Percentiles rank a stretch among this genome's conserved stretches.
phyloP scores from a whole-genome alignment of 305 asterid genomes.

The Striga hermonthica region DNA sequence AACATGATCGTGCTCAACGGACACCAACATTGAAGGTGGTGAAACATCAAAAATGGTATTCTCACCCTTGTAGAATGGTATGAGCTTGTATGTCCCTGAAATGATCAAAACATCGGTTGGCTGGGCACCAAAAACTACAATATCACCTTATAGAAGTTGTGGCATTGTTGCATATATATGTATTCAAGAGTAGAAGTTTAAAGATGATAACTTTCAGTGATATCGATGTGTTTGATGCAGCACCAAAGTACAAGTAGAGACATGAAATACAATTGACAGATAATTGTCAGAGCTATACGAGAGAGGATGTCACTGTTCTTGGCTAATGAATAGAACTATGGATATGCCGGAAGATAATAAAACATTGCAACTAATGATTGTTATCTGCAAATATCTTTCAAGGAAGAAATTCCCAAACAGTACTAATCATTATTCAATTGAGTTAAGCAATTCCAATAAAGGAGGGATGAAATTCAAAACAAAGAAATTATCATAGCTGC shows the following conservation, averaged over 20 bases:
- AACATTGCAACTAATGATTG: slow-evolving; percentile 13
- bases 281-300: neutral
- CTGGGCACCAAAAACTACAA: slow-evolving; percentile 25
- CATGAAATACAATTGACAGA: neutral
- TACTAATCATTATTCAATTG: slow-evolving; percentile 19
- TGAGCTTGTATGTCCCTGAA: slow-evolving; percentile 81
- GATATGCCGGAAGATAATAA: slow-evolving; percentile 2
- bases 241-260: slow-evolving; percentile 23
- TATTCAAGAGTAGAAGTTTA: slow-evolving; percentile 22
- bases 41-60: slow-evolving; percentile 94
- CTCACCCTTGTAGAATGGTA: slow-evolving; percentile 97
- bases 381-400: slow-evolving; percentile 15
- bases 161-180: slow-evolving; percentile 24
- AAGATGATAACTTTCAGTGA: slow-evolving; percentile 14
- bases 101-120: slow-evolving; percentile 31
- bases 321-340: neutral
- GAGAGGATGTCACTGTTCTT: slow-evolving; percentile 8
- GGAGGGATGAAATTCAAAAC: slow-evolving; percentile 12
- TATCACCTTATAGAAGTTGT: slow-evolving; percentile 8
- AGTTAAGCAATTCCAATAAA: slow-evolving; percentile 21
- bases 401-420: slow-evolving; percentile 3
- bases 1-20: slow-evolving; percentile 75
- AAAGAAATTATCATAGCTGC: slow-evolving; percentile 14
- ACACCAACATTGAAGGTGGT: slow-evolving; percentile 72
- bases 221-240: slow-evolving; percentile 11